Conservation (phyloP, 805 yeast species). For the Sugiyamaella mastotermitis region DNA sequence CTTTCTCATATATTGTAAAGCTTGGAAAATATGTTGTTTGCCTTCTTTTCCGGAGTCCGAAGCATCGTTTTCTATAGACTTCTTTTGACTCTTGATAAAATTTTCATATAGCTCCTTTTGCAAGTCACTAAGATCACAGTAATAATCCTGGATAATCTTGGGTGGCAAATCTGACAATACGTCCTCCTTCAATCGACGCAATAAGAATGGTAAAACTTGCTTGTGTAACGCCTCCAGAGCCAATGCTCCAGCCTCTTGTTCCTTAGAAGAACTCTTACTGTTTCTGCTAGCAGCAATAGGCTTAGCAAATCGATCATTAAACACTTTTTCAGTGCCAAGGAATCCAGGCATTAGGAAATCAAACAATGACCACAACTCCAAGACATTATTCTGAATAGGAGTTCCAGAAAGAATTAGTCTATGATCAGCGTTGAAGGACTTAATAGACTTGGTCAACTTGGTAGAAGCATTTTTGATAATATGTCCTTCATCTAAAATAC, state of each 20-base stretch:
- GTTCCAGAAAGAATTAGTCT: conserved; percentile 91
- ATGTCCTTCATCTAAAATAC: conserved; percentile 97
- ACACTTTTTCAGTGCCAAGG: conserved; percentile 87
- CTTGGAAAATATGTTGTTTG: conserved; percentile 94
- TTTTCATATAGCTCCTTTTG: conserved; percentile 85
- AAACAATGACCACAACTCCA: conserved; percentile 95
- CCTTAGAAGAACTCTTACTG: conserved; percentile 82
- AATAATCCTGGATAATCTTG: conserved; percentile 95
- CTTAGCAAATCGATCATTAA: conserved; percentile 93
- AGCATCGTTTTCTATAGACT: conserved; percentile 52
- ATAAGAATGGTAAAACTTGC: conserved; percentile 93
- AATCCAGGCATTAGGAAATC: conserved; percentile 99
- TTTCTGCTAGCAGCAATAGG: conserved; percentile 94
- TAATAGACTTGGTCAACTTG: conserved; percentile 83
- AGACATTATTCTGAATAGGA: conserved; percentile 94
- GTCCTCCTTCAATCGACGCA: conserved; percentile 92
- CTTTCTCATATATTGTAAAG: conserved; percentile 94
- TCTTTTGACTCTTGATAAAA: conserved; percentile 81
- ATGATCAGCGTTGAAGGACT: conserved; percentile 77
- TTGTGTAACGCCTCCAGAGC: conserved; percentile 95
- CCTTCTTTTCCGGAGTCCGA: conserved; percentile 36
- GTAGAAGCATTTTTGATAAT: conserved; percentile 89
- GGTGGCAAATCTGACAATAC: conserved; percentile 96
- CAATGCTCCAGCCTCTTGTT: conserved; percentile 94
- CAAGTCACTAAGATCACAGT: conserved; percentile 88